Conservation (phyloP, 2,329 filamentous ascomycete genomes). For the Aspergillus nomiae region DNA sequence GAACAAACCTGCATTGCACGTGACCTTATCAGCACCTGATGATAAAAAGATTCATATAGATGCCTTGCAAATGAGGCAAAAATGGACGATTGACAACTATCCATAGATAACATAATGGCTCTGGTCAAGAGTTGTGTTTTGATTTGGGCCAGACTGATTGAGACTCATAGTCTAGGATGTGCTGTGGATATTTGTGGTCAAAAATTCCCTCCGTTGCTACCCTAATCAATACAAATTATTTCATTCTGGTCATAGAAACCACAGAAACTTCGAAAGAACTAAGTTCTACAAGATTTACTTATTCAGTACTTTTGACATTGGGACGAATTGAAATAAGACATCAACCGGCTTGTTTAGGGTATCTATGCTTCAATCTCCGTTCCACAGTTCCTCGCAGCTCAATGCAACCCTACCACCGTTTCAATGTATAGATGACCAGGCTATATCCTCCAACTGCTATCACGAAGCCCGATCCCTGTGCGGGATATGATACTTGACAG, state of each 20-base stretch:
- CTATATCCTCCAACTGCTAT: neutral
- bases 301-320: too few relatives aligned
- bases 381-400: neutral
- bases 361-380: neutral
- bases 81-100: too few relatives aligned
- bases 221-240: neutral
- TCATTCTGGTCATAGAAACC: too few relatives aligned
- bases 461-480: neutral
- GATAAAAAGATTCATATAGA: neutral
- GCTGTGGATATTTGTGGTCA: neutral
- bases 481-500: neutral
- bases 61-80: neutral
- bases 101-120: too few relatives aligned
- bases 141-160: neutral
- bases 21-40: conserved; percentile 1
- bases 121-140: neutral
- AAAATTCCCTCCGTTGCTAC: neutral
- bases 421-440: neutral
- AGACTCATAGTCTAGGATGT: neutral
- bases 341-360: too few relatives aligned
- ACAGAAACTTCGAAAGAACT: too few relatives aligned
- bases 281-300: too few relatives aligned
- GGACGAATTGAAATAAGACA: too few relatives aligned
- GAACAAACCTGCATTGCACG: neutral
- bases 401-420: neutral